phyloP scores from a whole-genome alignment of 805 yeast genomes.

The Priceomyces fermenticarens region DNA sequence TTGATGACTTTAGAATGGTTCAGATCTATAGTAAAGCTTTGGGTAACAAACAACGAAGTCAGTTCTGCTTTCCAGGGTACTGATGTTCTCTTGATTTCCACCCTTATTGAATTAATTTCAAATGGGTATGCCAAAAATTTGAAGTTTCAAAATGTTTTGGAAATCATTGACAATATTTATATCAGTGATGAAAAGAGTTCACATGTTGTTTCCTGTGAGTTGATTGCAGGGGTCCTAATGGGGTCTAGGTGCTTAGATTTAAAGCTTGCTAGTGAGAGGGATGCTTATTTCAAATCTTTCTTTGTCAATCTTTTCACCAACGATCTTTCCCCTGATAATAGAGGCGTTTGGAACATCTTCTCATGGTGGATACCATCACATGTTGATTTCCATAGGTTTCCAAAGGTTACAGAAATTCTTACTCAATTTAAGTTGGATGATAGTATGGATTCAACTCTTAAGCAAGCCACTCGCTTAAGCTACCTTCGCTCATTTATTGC shows the following conservation, averaged over 20 bases:
- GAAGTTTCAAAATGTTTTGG: constrained; percentile 50
- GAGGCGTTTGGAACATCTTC: constrained; percentile 71
- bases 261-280: constrained; percentile 36
- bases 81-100: constrained; percentile 56
- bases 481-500: constrained; percentile 52
- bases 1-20: constrained; percentile 59
- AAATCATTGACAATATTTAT: constrained; percentile 48
- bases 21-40: constrained; percentile 42
- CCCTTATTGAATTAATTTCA: constrained; percentile 48
- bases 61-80: constrained; percentile 64
- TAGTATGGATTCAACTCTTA: constrained; percentile 59
- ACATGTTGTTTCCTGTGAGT: constrained; percentile 73
- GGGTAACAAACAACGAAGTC: constrained; percentile 67
- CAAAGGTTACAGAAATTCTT: constrained; percentile 46
- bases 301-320: constrained; percentile 45
- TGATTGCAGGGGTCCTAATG: constrained; percentile 60
- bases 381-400: constrained; percentile 65
- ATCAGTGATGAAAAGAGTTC: constrained; percentile 67
- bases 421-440: constrained; percentile 45
- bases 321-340: constrained; percentile 71
- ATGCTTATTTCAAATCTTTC: constrained; percentile 43
- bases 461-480: constrained; percentile 57
- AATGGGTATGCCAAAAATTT: constrained; percentile 42
- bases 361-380: constrained; percentile 71
- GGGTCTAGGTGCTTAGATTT: constrained; percentile 43